Evolutionary conservation across 768 basidiomycete genomes (phyloP), one percentile per base, ranked within the genome.

Genomic region (Podaxis sp.): DNA sequence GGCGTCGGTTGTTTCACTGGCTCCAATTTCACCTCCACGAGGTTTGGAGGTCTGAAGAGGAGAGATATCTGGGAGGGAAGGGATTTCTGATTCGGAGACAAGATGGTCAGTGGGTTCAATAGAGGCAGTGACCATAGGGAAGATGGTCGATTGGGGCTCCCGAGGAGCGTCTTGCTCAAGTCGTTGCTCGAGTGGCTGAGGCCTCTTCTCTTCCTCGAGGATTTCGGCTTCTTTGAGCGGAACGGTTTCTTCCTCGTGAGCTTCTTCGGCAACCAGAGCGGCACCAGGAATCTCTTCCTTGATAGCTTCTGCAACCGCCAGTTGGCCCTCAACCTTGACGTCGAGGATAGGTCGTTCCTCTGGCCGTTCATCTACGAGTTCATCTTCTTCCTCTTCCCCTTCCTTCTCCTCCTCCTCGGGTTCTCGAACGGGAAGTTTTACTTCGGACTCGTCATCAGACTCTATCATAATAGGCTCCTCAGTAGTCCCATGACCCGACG

Each of bases 221-320:
- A 38, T 26, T 12, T 22, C 38, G 24, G 28, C 36, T 49, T 49
- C 48, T 11, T 49, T 49, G 48, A 39, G 2, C 8, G 9, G 53
- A 19, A 19, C 17, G 36, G n/a, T 17, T 26, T 61, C 36, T 64
- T 60, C 61, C 17, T 33, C 38, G 19, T 30, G 42, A 39, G 59
- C 38, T 19, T 46, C 57, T 33, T 65, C 33, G 49, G 63, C 63
- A 39, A 38, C 49, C 15, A 55, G 64, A 52, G 59, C 61, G 53
- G 40, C 59, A 11, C 62, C 42, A 30, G 63, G 64, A 30, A 67
- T 38, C 39, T 68, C 60, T 39, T 69, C 63, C n/a, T 68, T 64
- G 19, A 66, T 67, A 30, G 64, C 42, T 52, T 71, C 68, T 13
- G 48, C 58, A 11, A 66, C 68, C 40, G 59, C 52, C 13, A 53